These are phyloP conservation scores for Geranomyces michiganensis DNA, from an alignment of 192 early-diverging fungal genomes.

Conservation along the genomic window DNA sequence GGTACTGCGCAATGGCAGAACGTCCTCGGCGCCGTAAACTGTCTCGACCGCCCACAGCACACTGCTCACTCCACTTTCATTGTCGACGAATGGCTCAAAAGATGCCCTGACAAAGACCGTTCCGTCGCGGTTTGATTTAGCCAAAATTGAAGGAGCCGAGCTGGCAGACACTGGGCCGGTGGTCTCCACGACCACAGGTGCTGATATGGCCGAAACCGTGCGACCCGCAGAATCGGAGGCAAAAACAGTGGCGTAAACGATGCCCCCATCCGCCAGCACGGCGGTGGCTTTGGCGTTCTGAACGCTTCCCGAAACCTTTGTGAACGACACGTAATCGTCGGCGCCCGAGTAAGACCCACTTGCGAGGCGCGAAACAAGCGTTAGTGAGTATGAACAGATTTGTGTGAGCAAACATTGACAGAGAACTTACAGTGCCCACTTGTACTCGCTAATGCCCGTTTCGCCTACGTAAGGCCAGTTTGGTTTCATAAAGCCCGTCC, in stretches of 20 bases:
- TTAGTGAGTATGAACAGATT: no score
- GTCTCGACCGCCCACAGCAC: conserved; percentile 16
- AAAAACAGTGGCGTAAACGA: not conserved
- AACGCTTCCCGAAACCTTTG: no score
- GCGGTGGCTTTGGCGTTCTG: no score
- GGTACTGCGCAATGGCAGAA: not conserved
- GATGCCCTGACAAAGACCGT: not conserved
- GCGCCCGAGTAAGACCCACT: no score
- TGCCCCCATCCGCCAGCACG: not conserved
- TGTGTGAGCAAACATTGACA: no score
- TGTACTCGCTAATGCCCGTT: conserved; percentile 1
- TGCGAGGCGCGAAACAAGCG: no score
- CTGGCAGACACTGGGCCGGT: conserved; percentile 1
- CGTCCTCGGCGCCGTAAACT: conserved; percentile 5
- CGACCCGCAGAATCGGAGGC: not conserved
- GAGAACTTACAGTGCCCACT: not conserved
- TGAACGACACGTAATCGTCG: no score
- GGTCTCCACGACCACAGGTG: not conserved
- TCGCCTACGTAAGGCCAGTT: not conserved
- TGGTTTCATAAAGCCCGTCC: not conserved
- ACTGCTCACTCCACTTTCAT: not conserved
- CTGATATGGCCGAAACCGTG: not conserved
- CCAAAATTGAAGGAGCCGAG: not conserved
- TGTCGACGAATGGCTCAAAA: conserved; percentile 4
- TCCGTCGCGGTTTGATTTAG: not conserved